phyloP scores from a whole-genome alignment of 106 monocot genomes.

The Dioscorea dumetorum region DNA sequence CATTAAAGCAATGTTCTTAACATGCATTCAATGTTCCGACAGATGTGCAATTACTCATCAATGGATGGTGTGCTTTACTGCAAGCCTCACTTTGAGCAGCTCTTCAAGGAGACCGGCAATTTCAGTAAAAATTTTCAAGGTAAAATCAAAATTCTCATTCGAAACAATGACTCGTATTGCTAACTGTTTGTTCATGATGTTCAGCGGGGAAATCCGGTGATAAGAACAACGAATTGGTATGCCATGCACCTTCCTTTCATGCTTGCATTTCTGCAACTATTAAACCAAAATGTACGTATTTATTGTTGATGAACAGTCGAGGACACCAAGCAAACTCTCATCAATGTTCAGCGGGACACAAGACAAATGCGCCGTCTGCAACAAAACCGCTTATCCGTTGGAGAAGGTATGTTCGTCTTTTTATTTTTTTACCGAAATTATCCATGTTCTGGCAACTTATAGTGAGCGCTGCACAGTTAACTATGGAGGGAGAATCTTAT shows the following conservation, averaged over 20 bases:
- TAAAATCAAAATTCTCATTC: conserved; percentile 5
- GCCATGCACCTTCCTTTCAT: neutral
- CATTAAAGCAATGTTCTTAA: neutral
- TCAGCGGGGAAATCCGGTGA: conserved; percentile 2
- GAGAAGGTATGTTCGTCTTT: conserved; percentile 40
- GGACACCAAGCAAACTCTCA: conserved; percentile 54
- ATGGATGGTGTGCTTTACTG: conserved; percentile 83
- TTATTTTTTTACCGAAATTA: neutral
- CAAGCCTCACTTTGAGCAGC: conserved; percentile 82
- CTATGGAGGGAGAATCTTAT: conserved; percentile 30
- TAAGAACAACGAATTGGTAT: conserved; percentile 4
- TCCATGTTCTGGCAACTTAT: neutral
- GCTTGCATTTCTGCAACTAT: neutral
- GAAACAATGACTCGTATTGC: neutral
- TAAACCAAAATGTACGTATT: too few relatives aligned
- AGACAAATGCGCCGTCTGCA: conserved; percentile 66
- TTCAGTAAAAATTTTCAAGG: conserved; percentile 66
- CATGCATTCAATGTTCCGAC: neutral
- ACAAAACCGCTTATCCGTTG: conserved; percentile 66
- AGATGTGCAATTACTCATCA: conserved; percentile 72
- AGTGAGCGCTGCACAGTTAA: conserved; percentile 17
- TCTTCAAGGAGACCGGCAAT: conserved; percentile 77
- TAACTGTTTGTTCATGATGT: neutral
- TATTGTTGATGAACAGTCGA: conserved; percentile 13
- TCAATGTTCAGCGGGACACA: conserved; percentile 62